A percentile compares a stretch with the other conserved stretches of the same genome.
phyloP scores from a whole-genome alignment of 345 rosid genomes.

The Aethionema arabicum region DNA sequence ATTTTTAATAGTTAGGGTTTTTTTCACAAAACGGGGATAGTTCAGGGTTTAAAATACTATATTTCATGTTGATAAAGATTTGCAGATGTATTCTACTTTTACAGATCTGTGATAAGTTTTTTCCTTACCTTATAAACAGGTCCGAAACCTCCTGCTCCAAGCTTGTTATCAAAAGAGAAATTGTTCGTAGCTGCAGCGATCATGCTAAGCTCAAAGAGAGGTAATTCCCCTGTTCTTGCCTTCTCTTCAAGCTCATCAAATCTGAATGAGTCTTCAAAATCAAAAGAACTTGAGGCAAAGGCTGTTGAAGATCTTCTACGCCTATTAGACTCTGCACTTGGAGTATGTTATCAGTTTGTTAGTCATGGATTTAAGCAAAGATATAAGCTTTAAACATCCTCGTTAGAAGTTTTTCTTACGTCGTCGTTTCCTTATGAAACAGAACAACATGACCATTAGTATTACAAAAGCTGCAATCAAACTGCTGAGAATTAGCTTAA shows the following conservation, averaged over 20 bases:
- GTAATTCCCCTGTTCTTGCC: conserved; percentile 42
- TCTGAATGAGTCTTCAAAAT: conserved; percentile 32
- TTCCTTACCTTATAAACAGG: conserved; percentile 60
- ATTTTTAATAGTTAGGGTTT: too few species aligned
- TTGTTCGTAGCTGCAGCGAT: conserved; percentile 53
- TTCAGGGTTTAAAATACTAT: too few species aligned
- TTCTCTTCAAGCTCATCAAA: conserved; percentile 40
- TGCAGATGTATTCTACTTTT: too few species aligned
- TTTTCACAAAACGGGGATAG: too few species aligned
- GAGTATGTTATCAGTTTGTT: conserved; percentile 9
- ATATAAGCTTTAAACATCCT: not conserved
- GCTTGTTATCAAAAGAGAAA: conserved; percentile 53
- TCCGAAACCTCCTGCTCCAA: conserved; percentile 79
- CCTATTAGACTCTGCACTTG: conserved; percentile 31
- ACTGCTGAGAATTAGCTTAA: conserved; percentile 25
- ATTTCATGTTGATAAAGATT: not conserved
- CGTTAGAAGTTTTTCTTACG: conserved; percentile 29
- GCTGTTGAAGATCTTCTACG: conserved; percentile 4
- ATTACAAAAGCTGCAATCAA: conserved; percentile 22
- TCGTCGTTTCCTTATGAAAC: conserved; percentile 37
- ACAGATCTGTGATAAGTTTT: not conserved
- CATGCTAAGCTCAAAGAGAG: conserved; percentile 46
- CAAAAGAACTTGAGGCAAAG: conserved; percentile 28
- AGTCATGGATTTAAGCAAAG: conserved; percentile 11
- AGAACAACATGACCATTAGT: conserved; percentile 16